Evolutionary conservation across 2,329 filamentous ascomycete genomes (phyloP), one percentile per base, ranked within the genome.

Genomic region (Colletotrichum chrysophilum): DNA sequence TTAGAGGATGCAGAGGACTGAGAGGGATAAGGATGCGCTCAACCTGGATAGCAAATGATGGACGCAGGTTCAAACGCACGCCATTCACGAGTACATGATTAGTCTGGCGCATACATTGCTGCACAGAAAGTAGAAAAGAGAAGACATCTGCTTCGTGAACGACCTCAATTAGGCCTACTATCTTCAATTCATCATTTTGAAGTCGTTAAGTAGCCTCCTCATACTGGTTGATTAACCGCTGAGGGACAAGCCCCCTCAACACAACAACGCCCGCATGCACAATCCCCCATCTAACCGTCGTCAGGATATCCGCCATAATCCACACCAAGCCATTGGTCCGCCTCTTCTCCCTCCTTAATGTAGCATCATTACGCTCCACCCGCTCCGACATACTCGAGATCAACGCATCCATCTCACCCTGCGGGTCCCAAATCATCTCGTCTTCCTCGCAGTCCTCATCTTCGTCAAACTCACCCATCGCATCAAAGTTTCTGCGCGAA

Each of bases 181-280:
- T 58, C 5, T 5, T 26, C 24, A 58, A 12, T 26, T 26, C 13
- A 58, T 30, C 14, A 16, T 26, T 26, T 7, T 26, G 3, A 60
- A 5, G 2, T 34, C 32, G 14, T 26, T 58, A 68, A 5, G 66
- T 34, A 18, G 67, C 66, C 26, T 73, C 62, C 56, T 79, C 78
- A 24, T 80, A 80, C 66, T 82, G 81, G 60, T 81, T 82, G 21
- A 83, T 82, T 66, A 83, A 13, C 4, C 82, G 71, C 56, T 79
- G 78, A 26, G 82, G 82, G 3, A 83, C 82, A 48, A 86, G 64
- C 1, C 82, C 83, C 18, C 81, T 78, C 55, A 93, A 78, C 4
- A 93, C 90, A 77, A 89, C 88, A 83, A 92, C 91, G 0, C 89
- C 91, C 78, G 91, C 89, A 77, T 92, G 90, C 6, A 93, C 88